Evolutionary conservation across 73 alveolate species (phyloP).

Genomic region (Tetrahymena borealis): DNA sequence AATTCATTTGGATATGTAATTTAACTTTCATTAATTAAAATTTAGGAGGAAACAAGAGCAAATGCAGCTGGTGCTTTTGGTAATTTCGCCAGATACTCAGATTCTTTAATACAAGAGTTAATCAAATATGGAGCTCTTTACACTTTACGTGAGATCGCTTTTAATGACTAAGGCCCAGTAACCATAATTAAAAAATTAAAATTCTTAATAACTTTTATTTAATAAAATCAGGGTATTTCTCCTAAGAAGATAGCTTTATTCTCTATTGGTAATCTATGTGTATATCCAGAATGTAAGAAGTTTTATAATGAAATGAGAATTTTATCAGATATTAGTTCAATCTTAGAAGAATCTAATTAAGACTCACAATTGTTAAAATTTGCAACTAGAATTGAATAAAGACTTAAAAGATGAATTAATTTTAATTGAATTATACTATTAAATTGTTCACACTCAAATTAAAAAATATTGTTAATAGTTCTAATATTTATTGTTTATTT

Average conservation of each 20-base stretch:
- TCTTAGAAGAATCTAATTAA: not conserved
- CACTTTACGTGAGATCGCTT: slow-evolving; percentile 81
- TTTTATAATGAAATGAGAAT: slow-evolving; percentile 87
- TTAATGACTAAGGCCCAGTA: slow-evolving; percentile 71
- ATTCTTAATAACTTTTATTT: not conserved
- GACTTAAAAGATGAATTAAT: not conserved
- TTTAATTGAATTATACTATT: too few relatives aligned
- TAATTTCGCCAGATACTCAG: slow-evolving; percentile 92
- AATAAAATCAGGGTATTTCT: slow-evolving; percentile 15
- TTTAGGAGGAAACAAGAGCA: slow-evolving; percentile 94
- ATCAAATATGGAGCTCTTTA: slow-evolving; percentile 88
- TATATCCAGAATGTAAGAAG: slow-evolving; percentile 75
- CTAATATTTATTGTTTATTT: too few relatives aligned
- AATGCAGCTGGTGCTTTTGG: slow-evolving; percentile 99
- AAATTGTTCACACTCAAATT: too few relatives aligned
- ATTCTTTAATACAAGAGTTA: slow-evolving; percentile 78
- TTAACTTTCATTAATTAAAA: too few relatives aligned
- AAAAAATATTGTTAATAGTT: too few relatives aligned
- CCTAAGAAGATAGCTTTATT: slow-evolving; percentile 93
- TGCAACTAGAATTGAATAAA: not conserved
- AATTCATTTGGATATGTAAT: too few relatives aligned
- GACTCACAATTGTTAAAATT: not conserved
- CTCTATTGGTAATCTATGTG: slow-evolving; percentile 94
- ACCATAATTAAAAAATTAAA: not conserved
- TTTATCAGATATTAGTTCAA: slow-evolving; percentile 72